A percentile compares a stretch with the other conserved stretches of the same genome.
Conservation (phyloP, 768 basidiomycete genomes). For the Chlorophyllum brunneum region DNA sequence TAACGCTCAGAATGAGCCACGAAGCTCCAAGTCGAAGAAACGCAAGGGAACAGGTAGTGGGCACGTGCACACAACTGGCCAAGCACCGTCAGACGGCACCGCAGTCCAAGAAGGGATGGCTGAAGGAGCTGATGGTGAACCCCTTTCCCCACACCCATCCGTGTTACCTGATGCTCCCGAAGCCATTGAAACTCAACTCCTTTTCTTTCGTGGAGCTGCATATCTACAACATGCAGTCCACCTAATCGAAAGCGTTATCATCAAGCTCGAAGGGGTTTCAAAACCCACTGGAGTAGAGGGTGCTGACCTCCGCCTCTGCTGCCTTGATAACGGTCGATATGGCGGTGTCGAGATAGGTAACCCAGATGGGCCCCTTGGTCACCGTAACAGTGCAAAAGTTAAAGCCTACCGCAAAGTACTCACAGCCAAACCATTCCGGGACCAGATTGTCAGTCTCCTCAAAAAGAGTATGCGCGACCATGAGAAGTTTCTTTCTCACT, state of each 20-base stretch:
- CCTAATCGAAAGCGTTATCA: constrained; percentile 68
- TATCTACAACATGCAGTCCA: constrained; percentile 76
- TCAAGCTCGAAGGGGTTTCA: constrained; percentile 66
- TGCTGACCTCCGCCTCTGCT: constrained; percentile 73
- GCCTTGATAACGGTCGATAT: constrained; percentile 69
- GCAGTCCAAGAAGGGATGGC: constrained; percentile 41
- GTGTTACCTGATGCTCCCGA: constrained; percentile 76
- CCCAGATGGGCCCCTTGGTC: constrained; percentile 73
- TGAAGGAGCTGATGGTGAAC: constrained; percentile 52
- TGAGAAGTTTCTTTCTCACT: constrained; percentile 79
- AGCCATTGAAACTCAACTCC: constrained; percentile 79
- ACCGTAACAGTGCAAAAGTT: constrained; percentile 51
- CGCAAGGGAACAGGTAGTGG: constrained; percentile 44
- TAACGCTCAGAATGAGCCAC: constrained; percentile 31
- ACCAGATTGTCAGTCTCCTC: constrained; percentile 54
- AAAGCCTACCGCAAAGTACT: constrained; percentile 61
- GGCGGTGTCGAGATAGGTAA: constrained; percentile 87
- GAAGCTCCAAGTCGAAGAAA: constrained; percentile 34
- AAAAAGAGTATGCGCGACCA: constrained; percentile 82
- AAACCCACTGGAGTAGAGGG: constrained; percentile 61
- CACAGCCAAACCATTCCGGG: constrained; percentile 50
- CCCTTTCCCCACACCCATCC: constrained; percentile 62
- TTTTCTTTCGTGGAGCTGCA: constrained; percentile 81
- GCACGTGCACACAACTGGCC: constrained; percentile 46
- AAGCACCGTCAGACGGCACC: constrained; percentile 67